Evolutionary conservation across 1,284 basidiomycete genomes (phyloP), one percentile per base, ranked within the genome.

Genomic region (Mycosarcoma maydis): DNA sequence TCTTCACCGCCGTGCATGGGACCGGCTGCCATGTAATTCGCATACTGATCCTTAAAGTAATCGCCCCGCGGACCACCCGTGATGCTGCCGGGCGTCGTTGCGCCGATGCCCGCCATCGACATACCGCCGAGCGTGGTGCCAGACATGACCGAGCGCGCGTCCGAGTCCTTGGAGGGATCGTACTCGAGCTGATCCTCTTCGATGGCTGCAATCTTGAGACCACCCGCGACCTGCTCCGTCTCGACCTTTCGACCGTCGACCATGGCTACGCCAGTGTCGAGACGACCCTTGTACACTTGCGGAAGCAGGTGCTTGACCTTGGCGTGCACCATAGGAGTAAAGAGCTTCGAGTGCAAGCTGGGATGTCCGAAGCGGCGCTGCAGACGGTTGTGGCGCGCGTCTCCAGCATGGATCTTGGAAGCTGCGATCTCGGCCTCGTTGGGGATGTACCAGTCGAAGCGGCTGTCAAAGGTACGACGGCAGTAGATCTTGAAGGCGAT

Each of bases 281-380:
- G 44, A 37, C 57, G 62, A 23, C 80, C 80, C 27, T 61, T 61
- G 65, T 80, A 81, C 13, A 81, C 64, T 19, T 78, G 54, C 5
- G 70, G 68, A 8, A 78, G 48, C 4, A 76, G 48, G 23, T 76
- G 68, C 52, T 76, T 72, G 54, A 77, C 67, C 38, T 71, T 66
- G 44, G 76, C 73, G 52, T 77, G 68, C 23, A 81, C 77, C 66
- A 81, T 76, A 27, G 80, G 80, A 0, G 67, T 74, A 26, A 70
- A 77, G 16, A 81, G 70, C 41, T 71, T 72, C 29, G 78, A 68
- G 53, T 78, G 72, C 5, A 81, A 53, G 36, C 72, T 69, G 1
- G 78, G 78, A 36, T 81, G 77, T n/a, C 80, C 80, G 53, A 81
- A 81, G 24, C 79, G 77, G 10, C 77, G 69, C 55, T 73, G 73